Conservation (phyloP, 2,329 filamentous ascomycete species). For the Stagonosporopsis chrysanthemi region DNA sequence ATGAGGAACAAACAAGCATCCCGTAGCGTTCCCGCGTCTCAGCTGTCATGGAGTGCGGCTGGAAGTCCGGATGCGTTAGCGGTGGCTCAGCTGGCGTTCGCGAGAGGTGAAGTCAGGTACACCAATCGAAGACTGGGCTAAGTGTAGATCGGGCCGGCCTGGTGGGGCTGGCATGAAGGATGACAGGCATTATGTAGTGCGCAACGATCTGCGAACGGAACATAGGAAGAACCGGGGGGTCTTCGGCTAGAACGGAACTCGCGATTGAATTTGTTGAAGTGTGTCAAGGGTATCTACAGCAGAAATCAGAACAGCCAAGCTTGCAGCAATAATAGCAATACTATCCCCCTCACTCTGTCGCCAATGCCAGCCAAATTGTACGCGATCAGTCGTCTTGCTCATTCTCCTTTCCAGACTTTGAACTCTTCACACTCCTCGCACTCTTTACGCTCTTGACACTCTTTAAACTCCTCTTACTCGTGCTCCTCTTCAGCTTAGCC, state of each 20-base stretch:
- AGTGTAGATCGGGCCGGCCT: constrained; percentile 9
- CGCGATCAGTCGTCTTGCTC: not conserved
- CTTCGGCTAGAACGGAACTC: not conserved
- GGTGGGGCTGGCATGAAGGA: constrained; percentile 13
- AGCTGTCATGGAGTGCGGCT: constrained; percentile 18
- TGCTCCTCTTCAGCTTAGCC: constrained; percentile 42
- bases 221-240: not conserved
- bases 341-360: not conserved
- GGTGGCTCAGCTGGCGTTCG: constrained; percentile 11
- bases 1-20: constrained; percentile 1
- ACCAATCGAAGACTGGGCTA: constrained; percentile 5
- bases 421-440: constrained; percentile 36
- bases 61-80: constrained; percentile 1
- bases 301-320: constrained; percentile 8
- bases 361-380: not conserved
- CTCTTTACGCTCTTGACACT: constrained; percentile 43
- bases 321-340: not conserved
- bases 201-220: not conserved
- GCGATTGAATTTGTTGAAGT: not conserved
- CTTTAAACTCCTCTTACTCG: constrained; percentile 46
- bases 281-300: constrained; percentile 13
- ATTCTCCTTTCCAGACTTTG: constrained; percentile 14
- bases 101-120: constrained; percentile 5
- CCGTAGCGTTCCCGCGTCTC: constrained; percentile 8
- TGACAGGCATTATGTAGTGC: not conserved